These are phyloP conservation scores for Morella rubra DNA, from an alignment of 306 rosid genomes.

Conservation along the genomic window DNA sequence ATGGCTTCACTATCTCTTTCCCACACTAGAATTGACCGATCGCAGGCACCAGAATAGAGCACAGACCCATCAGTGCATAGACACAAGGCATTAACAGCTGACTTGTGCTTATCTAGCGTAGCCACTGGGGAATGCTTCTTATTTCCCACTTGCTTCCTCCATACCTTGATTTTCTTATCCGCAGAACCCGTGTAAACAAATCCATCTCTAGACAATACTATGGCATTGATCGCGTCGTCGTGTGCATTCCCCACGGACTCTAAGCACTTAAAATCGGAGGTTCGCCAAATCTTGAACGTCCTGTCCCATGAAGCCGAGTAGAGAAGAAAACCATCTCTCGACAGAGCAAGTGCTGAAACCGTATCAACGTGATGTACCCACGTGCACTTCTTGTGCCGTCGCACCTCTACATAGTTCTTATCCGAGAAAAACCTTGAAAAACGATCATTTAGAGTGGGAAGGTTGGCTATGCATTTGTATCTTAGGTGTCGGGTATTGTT, in stretches of 20 bases:
- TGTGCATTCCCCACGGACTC: constrained; percentile 59
- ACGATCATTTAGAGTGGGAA: constrained; percentile 59
- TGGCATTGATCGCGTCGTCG: constrained; percentile 70
- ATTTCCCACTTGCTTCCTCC: constrained; percentile 33
- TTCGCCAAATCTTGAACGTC: constrained; percentile 67
- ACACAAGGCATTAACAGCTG: constrained; percentile 69
- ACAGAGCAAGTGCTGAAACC: constrained; percentile 56
- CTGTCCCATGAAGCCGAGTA: constrained; percentile 84
- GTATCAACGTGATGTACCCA: constrained; percentile 79
- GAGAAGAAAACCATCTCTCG: constrained; percentile 45
- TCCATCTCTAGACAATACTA: constrained; percentile 45
- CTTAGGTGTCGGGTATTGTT: neutral
- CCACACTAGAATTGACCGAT: constrained; percentile 71
- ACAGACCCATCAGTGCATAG: constrained; percentile 44
- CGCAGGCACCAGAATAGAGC: constrained; percentile 78
- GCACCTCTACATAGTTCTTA: constrained; percentile 50
- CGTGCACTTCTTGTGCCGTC: constrained; percentile 62
- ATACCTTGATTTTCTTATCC: constrained; percentile 60
- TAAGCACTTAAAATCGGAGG: constrained; percentile 59
- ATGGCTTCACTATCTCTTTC: constrained; percentile 17
- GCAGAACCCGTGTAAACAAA: constrained; percentile 65
- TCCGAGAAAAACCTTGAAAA: constrained; percentile 35
- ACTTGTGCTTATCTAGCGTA: constrained; percentile 63
- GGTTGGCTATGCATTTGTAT: constrained; percentile 48
- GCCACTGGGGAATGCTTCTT: constrained; percentile 33